phyloP scores from a whole-genome alignment of 352 stramenopile genomes.

The Paralagenidium karlingii region DNA sequence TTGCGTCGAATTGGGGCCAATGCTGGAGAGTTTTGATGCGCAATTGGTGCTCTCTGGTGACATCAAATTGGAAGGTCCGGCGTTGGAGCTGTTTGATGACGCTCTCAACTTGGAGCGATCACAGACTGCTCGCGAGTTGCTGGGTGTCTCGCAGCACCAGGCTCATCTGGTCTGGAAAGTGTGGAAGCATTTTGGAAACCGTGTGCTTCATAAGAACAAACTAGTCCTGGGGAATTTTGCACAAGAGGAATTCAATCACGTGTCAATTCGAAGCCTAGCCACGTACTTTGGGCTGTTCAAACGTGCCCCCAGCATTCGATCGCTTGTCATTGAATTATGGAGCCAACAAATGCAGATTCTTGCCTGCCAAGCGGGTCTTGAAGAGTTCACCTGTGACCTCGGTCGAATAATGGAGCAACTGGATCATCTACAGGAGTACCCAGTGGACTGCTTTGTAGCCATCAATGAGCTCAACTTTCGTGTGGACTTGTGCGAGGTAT shows the following conservation, averaged over 20 bases:
- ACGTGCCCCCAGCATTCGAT: slow-evolving; percentile 22
- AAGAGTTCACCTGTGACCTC: too few species aligned
- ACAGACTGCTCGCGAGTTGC: slow-evolving; percentile 28
- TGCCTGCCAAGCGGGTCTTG: too few species aligned
- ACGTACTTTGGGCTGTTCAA: slow-evolving; percentile 57
- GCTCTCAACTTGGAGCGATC: slow-evolving; percentile 21
- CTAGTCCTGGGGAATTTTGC: slow-evolving; percentile 31
- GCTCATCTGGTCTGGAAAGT: slow-evolving; percentile 25
- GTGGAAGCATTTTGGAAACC: slow-evolving; percentile 38
- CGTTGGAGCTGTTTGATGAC: slow-evolving; percentile 42
- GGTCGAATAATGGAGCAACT: slow-evolving; percentile 20
- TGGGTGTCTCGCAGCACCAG: slow-evolving; percentile 34
- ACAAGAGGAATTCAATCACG: slow-evolving; percentile 15
- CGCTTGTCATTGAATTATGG: slow-evolving; percentile 37
- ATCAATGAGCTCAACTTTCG: slow-evolving; percentile 49
- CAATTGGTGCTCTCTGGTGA: slow-evolving; percentile 44
- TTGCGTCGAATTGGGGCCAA: slow-evolving; percentile 40
- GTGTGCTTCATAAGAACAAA: slow-evolving; percentile 35
- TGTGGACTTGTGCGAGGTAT: slow-evolving; percentile 30
- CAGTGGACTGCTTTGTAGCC: slow-evolving; percentile 55
- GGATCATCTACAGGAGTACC: slow-evolving; percentile 50
- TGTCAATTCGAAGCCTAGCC: slow-evolving; percentile 52
- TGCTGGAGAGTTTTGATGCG: slow-evolving; percentile 38
- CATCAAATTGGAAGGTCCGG: slow-evolving; percentile 43
- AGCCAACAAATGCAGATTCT: slow-evolving; percentile 32